Base-by-base conservation (phyloP, 2,329 filamentous ascomycete species). In the Elsinoe australis region DNA sequence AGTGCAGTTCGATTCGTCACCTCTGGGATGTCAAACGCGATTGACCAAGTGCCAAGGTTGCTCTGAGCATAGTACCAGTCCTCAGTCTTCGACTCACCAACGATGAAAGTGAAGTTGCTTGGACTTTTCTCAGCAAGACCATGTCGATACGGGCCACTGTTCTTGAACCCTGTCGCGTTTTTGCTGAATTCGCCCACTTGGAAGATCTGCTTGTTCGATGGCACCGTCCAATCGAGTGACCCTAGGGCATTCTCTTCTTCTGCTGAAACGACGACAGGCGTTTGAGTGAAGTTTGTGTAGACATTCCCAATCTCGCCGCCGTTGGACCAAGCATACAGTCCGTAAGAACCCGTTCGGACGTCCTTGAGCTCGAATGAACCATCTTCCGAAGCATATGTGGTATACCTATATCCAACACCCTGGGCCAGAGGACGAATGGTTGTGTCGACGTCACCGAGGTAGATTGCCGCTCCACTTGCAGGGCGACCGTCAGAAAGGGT, bases 11-110 rank as follows among this genome's bases (percentile, higher is more conserved):
- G 12, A 6, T 12, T 28, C 9, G 29, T 3, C 7, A 26, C 14
- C 1, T 32, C 17, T 12, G 46, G 22, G 5, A 55, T 10, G 14
- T 55, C 49, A 44, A 67, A 67, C 3, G 53, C 44, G 12, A 67
- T 56, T 2, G 50, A 52, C 60, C 62, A 64, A 0, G 59, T 63
- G 0, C 64, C 64, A 0, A 61, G 48, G 2, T 55, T 53, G 2
- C 67, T 68, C 51, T 73, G 71, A 0, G 65, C 71, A 47, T 73
- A 75, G 51, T 67, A 75, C 73, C 72, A 75, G 49, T 75, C 71
- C 1, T 56, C 53, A 2, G 61, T 60, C 3, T 57, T 56, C 14
- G 60, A 66, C 39, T 55, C 49, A 2, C 70, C 70, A 9, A 72
- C 56, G 0, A 61, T 69, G 53, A 66, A 75, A 0, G 64, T 70